Conservation (phyloP, 208 protist genomes). For the Wallacemonas sp. region DNA sequence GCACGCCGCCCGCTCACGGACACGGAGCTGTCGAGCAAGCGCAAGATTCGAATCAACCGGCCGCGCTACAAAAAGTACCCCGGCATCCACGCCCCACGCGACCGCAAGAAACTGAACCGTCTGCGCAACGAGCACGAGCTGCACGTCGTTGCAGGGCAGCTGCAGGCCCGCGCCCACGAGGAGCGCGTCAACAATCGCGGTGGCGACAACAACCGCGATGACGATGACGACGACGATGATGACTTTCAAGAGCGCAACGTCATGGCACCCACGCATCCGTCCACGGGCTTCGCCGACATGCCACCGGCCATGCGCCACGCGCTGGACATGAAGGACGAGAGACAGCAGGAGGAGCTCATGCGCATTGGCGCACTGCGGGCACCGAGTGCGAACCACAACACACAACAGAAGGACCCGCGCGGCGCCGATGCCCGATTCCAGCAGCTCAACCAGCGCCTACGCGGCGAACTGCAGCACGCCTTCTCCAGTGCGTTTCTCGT, state of each 20-base stretch:
- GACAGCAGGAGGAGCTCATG: constrained; percentile 45
- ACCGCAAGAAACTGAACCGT: constrained; percentile 77
- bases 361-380: constrained; percentile 28
- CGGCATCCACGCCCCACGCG: constrained; percentile 71
- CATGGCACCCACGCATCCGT: constrained; percentile 26
- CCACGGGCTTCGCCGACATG: constrained; percentile 46
- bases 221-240: constrained; percentile 8
- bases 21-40: constrained; percentile 37
- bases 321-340: constrained; percentile 71
- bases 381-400: not conserved
- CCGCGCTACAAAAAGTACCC: constrained; percentile 86
- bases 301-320: constrained; percentile 52
- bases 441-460: constrained; percentile 65
- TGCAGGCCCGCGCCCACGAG: constrained; percentile 52
- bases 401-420: constrained; percentile 40
- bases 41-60: constrained; percentile 47
- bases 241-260: constrained; percentile 12
- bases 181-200: constrained; percentile 14
- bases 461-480: constrained; percentile 79
- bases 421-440: constrained; percentile 71
- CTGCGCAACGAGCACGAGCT: constrained; percentile 70
- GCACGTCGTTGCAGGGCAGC: constrained; percentile 51
- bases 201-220: not conserved
- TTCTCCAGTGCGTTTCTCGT: constrained; percentile 81
- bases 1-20: constrained; percentile 73